Percentiles rank a stretch among this genome's conserved stretches.
Conservation (phyloP, 2,329 filamentous ascomycete genomes). For the Alternaria brassicicola region DNA sequence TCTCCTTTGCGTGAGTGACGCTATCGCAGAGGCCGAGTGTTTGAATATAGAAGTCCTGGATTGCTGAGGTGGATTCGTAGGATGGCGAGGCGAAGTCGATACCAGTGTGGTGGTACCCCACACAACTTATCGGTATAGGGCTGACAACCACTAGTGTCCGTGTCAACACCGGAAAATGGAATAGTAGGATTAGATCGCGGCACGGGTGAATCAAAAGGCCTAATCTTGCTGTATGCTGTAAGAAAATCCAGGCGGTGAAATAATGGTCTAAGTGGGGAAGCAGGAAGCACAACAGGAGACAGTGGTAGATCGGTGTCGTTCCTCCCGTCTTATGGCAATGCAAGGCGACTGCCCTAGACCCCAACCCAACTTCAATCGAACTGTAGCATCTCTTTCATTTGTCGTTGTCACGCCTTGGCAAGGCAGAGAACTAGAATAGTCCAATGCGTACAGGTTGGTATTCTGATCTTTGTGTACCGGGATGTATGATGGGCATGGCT, state of each 20-base stretch:
- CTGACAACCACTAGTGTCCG: constrained; percentile 24
- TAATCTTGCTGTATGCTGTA: constrained; percentile 8
- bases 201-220: constrained; percentile 11
- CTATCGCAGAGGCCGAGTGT: constrained; percentile 14
- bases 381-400: constrained; percentile 11
- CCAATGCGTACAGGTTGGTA: constrained; percentile 5
- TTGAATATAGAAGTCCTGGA: constrained; percentile 15
- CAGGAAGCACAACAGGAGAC: constrained; percentile 11
- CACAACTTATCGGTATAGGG: constrained; percentile 26
- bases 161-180: constrained; percentile 7
- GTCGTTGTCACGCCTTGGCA: constrained; percentile 9
- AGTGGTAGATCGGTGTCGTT: constrained; percentile 19
- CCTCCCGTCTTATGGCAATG: constrained; percentile 23
- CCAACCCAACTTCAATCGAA: constrained; percentile 8
- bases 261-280: background rate
- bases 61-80: constrained; percentile 24
- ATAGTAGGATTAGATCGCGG: constrained; percentile 7
- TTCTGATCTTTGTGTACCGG: constrained; percentile 4
- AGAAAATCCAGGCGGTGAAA: constrained; percentile 20
- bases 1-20: background rate
- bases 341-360: constrained; percentile 11
- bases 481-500: constrained; percentile 5
- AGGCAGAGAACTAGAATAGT: constrained; percentile 19
- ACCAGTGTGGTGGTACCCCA: constrained; percentile 18
- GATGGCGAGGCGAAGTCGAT: constrained; percentile 27